Evolutionary conservation across 1,139 yeast genomes (phyloP), one percentile per base, ranked within the genome.

Genomic region (Pichia sp.): DNA sequence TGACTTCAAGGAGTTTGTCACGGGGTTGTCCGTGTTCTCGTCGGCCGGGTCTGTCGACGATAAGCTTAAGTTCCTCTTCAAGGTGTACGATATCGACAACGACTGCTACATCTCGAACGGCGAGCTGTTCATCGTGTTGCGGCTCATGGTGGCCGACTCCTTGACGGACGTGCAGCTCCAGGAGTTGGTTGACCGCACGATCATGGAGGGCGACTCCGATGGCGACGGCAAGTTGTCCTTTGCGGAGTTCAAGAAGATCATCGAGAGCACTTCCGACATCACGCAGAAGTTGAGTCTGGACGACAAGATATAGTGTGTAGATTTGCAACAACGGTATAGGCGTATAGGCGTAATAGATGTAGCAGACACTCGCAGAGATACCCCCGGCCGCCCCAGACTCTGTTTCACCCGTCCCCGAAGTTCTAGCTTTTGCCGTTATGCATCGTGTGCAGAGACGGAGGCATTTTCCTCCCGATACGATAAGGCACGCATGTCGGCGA

Each of bases 71-170:
- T 93, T 95, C 75, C 95, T 97, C 29, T 95, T 95, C 73, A 88
- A 85, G 67, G 90, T 95, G 20, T 95, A 93, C 67, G 99, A 95
- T 67, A 91, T 95, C 61, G 99, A 95, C 70, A 78, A 92, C 54
- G 99, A 95, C 68, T 99, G 99, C 0, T 91, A 70, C 67, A 89
- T 95, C 48, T 92, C 97, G 4, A 93, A 93, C 67, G 99, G 99
- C 27, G 99, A 95, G 71, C 73, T 95, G 56, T 95, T 86, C 67
- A 79, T 93, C 50, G 98, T 95, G 47, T 77, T 95, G 75, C 89
- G 93, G 71, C 88, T 90, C 84, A 95, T 95, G 99, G 99, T 93
- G 44, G 99, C 98, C 3, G 86, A 84, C 64, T 92, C 93, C 66
- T 73, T 95, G 57, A 87, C 84, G 60, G 96, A 89, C 58, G 84